Conservation (phyloP, 345 rosid species). For the Acer negundo region DNA sequence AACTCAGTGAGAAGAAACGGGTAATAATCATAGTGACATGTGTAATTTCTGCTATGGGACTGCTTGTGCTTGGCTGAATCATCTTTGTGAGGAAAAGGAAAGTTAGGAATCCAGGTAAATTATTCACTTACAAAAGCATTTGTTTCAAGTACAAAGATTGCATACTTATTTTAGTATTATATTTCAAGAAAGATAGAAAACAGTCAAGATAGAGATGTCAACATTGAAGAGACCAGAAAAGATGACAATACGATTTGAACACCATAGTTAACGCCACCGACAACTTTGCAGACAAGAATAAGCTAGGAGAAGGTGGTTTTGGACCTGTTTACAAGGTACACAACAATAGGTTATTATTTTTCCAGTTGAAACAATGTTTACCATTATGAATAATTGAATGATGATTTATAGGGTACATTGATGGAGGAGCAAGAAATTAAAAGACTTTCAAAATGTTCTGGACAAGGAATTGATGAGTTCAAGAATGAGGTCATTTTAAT, state of each 20-base stretch:
- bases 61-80: too few species aligned
- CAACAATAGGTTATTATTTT: background rate
- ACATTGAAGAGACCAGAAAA: too few species aligned
- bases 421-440: constrained; percentile 17
- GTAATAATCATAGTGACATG: too few species aligned
- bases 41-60: too few species aligned
- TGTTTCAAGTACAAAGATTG: too few species aligned
- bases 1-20: too few species aligned
- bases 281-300: constrained; percentile 24
- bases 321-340: constrained; percentile 37
- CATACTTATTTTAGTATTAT: too few species aligned
- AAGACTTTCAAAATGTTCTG: constrained; percentile 18
- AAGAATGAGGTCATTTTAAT: constrained; percentile 31
- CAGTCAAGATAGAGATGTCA: too few species aligned
- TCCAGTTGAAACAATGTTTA: background rate
- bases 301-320: constrained; percentile 40
- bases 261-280: constrained; percentile 25
- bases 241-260: constrained; percentile 10
- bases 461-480: constrained; percentile 20
- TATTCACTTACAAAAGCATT: too few species aligned
- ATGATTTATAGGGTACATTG: constrained; percentile 16
- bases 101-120: too few species aligned
- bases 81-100: too few species aligned
- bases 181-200: too few species aligned
- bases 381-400: background rate